Evolutionary conservation across 257 asterid genomes (phyloP), one percentile per base, ranked within the genome.

Genomic region (Buddleja alternifolia): DNA sequence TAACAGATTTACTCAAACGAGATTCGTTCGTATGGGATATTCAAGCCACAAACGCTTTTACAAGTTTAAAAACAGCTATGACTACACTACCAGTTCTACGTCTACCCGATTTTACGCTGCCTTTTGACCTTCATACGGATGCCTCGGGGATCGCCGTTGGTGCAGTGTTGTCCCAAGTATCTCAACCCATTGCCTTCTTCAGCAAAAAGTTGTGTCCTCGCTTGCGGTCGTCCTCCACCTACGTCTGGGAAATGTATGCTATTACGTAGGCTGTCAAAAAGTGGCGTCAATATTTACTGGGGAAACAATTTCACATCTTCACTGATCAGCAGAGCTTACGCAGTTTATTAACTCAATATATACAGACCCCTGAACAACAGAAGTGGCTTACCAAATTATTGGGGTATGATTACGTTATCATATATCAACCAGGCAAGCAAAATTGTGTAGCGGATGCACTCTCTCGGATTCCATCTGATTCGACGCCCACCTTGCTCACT

Each of bases 211-310:
- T 66, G 6, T 12, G 14, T 1, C 47, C 29, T 0, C 4, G 6
- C 3, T 12, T 25, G 60, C 48, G n/a, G 6, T 1, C 1, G 2
- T 19, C 45, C 12, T 47, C 71, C 11, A 50, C 71, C 14, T 50
- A 66, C 15, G n/a, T n/a, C n/a, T n/a, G n/a, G n/a, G n/a, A n/a
- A n/a, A n/a, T n/a, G n/a, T n/a, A n/a, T n/a, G n/a, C n/a, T n/a
- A n/a, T n/a, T n/a, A n/a, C n/a, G 9, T 11, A 21, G 9, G 11
- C 11, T 0, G 29, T 69, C 4, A 9, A 59, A 3, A 41, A 55
- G 41, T 69, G 73, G 73, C 37, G 65, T 8, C 45, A 69, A 10
- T 56, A 69, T 12, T 24, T 69, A 4, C 23, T 55, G 24, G 47
- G 12, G 8, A 4, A 11, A 1, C 4, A 42, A 42, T 42, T 42